Base-by-base conservation (phyloP, 306 rosid genomes). In the Amphicarpaea edgeworthii region DNA sequence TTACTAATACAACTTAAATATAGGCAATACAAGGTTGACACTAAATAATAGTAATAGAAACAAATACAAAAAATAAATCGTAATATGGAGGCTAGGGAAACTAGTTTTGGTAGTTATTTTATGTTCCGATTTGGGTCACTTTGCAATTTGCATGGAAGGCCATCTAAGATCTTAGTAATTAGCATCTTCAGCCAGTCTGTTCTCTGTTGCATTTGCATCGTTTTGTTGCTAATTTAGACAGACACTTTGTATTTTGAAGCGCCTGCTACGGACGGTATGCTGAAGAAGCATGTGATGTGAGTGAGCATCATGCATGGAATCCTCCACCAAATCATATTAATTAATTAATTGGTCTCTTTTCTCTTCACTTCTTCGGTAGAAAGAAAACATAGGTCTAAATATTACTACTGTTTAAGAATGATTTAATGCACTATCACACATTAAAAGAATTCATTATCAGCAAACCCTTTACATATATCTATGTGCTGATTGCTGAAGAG, bases 211-310 rank as follows among this genome's bases (percentile, higher is more conserved):
- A 58, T 65, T 28, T 70, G 49, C 60, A 42, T 53, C 45, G 12
- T 70, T 72, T 77, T 70, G 75, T 38, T 53, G 41, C 72, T 28
- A 70, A 65, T 71, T 58, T 59, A 59, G 20, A 28, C 30, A 59
- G 41, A 28, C 66, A 59, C 74, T 42, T 64, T 47, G 82, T 70
- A 70, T 49, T 69, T 83, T 67, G 61, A 10, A 83, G 77, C 87
- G 76, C 79, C 72, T 80, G 85, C 89, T 73, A 73, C 70, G 86
- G 42, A 3, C 6, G 6, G 37, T 74, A 46, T 57, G 66, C 83
- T n/a, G n/a, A n/a, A 74, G 54, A 63, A 49, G 53, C 87, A 86
- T 53, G 87, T 86, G n/a, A n/a, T n/a, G n/a, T n/a, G n/a, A n/a
- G n/a, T n/a, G 90, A 79, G 47, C 59, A n/a, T 38, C 59, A 12